These are phyloP conservation scores for Alternaria atra DNA, from an alignment of 2,329 filamentous ascomycete species.

Conservation along the genomic window DNA sequence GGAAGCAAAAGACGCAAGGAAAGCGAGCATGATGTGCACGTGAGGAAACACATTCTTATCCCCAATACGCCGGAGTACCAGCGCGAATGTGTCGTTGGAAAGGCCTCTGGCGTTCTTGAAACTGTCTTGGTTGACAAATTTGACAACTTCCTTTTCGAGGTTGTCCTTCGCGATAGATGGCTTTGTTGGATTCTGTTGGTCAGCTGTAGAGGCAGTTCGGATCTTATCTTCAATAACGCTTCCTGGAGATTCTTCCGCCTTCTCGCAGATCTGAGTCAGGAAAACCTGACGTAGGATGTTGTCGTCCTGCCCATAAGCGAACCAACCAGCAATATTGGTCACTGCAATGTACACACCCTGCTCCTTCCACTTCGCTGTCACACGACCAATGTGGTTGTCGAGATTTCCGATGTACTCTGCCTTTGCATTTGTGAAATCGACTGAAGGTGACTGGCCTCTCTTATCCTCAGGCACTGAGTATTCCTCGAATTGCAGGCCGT, in stretches of 20 bases:
- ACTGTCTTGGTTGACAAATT: too few relatives aligned
- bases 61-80: conserved; percentile 62
- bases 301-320: conserved; percentile 63
- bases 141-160: too few relatives aligned
- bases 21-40: conserved; percentile 69
- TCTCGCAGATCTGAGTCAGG: conserved; percentile 13
- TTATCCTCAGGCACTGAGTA: too few relatives aligned
- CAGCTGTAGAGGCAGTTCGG: conserved; percentile 19
- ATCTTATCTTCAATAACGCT: conserved; percentile 14
- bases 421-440: too few relatives aligned
- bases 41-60: conserved; percentile 70
- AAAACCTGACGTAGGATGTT: conserved; percentile 48
- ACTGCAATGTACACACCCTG: conserved; percentile 68
- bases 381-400: conserved; percentile 65
- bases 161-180: too few relatives aligned
- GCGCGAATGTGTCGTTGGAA: conserved; percentile 55
- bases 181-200: neutral
- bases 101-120: conserved; percentile 54
- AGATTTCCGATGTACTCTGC: conserved; percentile 64
- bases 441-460: too few relatives aligned
- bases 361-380: conserved; percentile 63
- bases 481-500: conserved; percentile 70
- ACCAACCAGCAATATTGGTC: conserved; percentile 62
- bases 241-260: conserved; percentile 16
- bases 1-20: conserved; percentile 60